Percentiles rank a stretch among this genome's conserved stretches.
Conservation (phyloP, 2,329 filamentous ascomycete genomes). For the Colletotrichum sp. region DNA sequence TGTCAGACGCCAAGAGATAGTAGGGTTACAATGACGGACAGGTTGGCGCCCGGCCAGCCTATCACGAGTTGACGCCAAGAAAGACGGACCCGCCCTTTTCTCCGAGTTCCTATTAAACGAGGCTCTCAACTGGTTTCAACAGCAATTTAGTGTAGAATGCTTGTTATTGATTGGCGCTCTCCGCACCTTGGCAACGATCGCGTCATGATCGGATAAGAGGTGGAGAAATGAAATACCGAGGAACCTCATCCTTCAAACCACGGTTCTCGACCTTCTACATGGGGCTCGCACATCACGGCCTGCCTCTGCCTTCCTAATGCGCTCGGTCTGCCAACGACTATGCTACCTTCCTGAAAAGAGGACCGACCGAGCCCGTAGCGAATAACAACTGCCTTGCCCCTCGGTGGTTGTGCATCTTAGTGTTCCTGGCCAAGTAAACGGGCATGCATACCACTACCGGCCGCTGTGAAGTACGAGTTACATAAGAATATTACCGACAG, state of each 20-base stretch:
- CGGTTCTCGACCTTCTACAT: neutral
- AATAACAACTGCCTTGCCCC: neutral
- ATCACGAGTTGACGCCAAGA: neutral
- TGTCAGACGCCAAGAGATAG: constrained; percentile 2
- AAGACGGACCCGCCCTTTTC: neutral
- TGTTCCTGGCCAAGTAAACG: neutral
- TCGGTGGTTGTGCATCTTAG: neutral
- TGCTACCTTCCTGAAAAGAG: constrained; percentile 14
- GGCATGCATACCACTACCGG: neutral
- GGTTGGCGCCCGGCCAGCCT: neutral
- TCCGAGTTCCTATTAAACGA: neutral
- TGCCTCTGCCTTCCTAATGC: constrained; percentile 7
- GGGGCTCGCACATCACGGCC: neutral
- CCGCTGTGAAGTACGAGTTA: neutral
- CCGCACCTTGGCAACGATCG: neutral
- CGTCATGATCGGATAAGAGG: constrained; percentile 1
- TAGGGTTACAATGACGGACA: neutral
- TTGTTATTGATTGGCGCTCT: neutral
- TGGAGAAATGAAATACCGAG: constrained; percentile 6
- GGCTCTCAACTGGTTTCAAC: neutral
- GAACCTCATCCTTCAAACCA: neutral
- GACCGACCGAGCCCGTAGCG: neutral
- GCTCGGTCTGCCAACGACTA: neutral
- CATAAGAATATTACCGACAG: neutral
- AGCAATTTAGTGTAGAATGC: neutral